phyloP scores from a whole-genome alignment of 2,329 filamentous ascomycete species.

The Bipolaris bicolor region DNA sequence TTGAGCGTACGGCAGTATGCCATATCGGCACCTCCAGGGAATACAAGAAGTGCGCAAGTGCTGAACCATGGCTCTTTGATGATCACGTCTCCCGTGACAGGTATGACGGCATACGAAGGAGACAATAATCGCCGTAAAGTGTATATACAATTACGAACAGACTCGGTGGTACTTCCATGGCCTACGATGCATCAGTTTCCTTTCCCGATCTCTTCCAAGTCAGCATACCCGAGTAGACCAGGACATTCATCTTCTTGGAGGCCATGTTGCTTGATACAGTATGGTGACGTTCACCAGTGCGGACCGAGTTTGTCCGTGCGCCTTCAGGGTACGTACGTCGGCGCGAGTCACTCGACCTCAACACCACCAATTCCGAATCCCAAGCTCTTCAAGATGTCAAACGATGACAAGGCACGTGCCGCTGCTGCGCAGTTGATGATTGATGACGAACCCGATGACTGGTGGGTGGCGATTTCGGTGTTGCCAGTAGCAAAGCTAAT shows the following conservation, averaged over 20 bases:
- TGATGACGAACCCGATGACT: constrained; percentile 93
- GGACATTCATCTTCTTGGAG: constrained; percentile 78
- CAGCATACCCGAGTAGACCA: constrained; percentile 82
- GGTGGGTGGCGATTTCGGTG: constrained; percentile 63
- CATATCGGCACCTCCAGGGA: constrained; percentile 93
- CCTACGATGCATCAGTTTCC: constrained; percentile 57
- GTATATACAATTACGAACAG: constrained; percentile 87
- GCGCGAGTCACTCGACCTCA: constrained; percentile 10
- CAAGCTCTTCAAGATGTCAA: constrained; percentile 58
- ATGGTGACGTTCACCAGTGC: constrained; percentile 30
- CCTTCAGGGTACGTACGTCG: constrained; percentile 27
- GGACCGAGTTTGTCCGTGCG: constrained; percentile 38
- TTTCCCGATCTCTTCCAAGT: background rate
- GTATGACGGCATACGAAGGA: constrained; percentile 90
- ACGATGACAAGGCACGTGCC: constrained; percentile 56
- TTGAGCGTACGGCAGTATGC: constrained; percentile 89
- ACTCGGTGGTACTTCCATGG: constrained; percentile 83
- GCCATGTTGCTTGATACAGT: constrained; percentile 58
- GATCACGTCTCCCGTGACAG: constrained; percentile 76
- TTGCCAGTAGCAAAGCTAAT: constrained; percentile 17
- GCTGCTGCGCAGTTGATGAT: constrained; percentile 56
- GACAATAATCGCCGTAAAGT: constrained; percentile 84
- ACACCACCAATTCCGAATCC: constrained; percentile 5
- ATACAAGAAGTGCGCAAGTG: constrained; percentile 85
- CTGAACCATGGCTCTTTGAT: constrained; percentile 90